Base-by-base conservation (phyloP, 129 eudicot species). In the Erigeron canadensis region DNA sequence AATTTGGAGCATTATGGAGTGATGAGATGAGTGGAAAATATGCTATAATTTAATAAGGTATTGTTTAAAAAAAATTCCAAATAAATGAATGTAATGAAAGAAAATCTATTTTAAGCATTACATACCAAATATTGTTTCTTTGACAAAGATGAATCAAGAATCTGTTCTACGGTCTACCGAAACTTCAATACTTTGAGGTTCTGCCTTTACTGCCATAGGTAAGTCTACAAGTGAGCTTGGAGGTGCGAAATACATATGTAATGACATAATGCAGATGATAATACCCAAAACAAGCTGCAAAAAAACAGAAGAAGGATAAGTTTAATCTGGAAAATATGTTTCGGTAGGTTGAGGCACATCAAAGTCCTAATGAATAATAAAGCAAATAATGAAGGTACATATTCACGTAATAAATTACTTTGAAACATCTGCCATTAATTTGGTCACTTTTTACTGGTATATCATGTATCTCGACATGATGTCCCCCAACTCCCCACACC, bases 211-310 rank as follows among this genome's bases (percentile, higher is more conserved):
- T 4, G 89, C 55, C 71, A 80, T 57, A 45, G 96, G 95, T 78
- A 93, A 73, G 79, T 94, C 98, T 11, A 94, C 80, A 58, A 89
- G 97, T 82, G 80, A 77, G 83, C 66, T 86, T 64, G 97, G 86
- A 84, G 98, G 96, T 15, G 98, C 97, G 63, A 94, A 94, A 75
- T 94, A 94, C 98, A 94, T 87, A 70, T 94, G 97, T 45, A 94
- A 77, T 4, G 98, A 94, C 98, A 94, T 89, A 82, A 94, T 94
- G 95, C 98, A 94, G 81, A 94, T 75, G 10, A 86, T 73, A 47
- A 89, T 94, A 39, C 97, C 97, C 86, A 94, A 75, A 82, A 93
- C 86, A 69, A 93, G 98, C 98, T 93, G 96, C 85, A 78, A 21
- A 7, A 7, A 62, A 63, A 41, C 60, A 65, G 19, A 58, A 63